Percentiles rank a stretch among this genome's conserved stretches.
Evolutionary conservation across 345 rosid genomes (phyloP).

Genomic region (Lumnitzera littorea): DNA sequence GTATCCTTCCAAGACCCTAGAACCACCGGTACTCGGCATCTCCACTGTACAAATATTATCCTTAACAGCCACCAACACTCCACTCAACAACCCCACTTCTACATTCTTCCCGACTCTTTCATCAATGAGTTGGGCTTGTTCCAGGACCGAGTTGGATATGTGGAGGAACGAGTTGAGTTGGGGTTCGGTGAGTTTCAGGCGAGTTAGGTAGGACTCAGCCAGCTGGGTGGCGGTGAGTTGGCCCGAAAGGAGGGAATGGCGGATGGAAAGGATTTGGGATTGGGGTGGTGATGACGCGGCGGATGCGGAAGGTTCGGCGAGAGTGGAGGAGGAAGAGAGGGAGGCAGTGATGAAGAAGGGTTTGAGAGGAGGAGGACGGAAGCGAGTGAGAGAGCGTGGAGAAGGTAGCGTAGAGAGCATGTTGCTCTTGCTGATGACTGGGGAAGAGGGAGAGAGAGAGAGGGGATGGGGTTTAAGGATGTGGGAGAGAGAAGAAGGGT

Average conservation of each 20-base stretch:
- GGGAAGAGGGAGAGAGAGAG: slow-evolving; percentile 20
- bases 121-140: slow-evolving; percentile 50
- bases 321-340: slow-evolving; percentile 10
- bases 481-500: neutral
- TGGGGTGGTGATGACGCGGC: slow-evolving; percentile 28
- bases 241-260: slow-evolving; percentile 70
- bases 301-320: slow-evolving; percentile 17
- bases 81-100: slow-evolving; percentile 68
- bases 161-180: slow-evolving; percentile 75
- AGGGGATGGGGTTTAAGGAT: slow-evolving; percentile 33
- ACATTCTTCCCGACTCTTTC: slow-evolving; percentile 40
- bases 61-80: slow-evolving; percentile 71
- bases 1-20: slow-evolving; percentile 63
- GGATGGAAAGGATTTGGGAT: slow-evolving; percentile 66
- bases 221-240: slow-evolving; percentile 51
- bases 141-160: slow-evolving; percentile 41
- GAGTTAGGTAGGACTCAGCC: slow-evolving; percentile 61
- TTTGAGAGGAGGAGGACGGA: slow-evolving; percentile 16
- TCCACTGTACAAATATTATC: slow-evolving; percentile 82
- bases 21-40: slow-evolving; percentile 88
- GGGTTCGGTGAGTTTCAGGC: slow-evolving; percentile 64
- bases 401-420: slow-evolving; percentile 1
- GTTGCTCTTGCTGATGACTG: neutral
- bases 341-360: slow-evolving; percentile 9
- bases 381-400: slow-evolving; percentile 28